Evolutionary conservation across 805 yeast species (phyloP).

Genomic region (Suhomyces tanzawaensis): DNA sequence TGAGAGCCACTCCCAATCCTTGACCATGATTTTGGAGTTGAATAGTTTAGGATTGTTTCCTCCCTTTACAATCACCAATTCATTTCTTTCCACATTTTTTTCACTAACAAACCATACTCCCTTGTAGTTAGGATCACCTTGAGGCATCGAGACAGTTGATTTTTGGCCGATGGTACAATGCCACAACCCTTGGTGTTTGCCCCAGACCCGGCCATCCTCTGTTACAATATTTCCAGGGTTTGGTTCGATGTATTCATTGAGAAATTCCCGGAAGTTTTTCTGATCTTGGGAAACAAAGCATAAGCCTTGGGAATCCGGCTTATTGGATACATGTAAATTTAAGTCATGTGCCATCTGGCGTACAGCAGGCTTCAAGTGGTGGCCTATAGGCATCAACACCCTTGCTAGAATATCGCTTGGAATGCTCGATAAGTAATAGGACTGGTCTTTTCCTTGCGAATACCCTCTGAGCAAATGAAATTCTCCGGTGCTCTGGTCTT

Average conservation of each 20-base stretch:
- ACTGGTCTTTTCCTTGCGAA: constrained; percentile 75
- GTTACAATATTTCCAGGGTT: constrained; percentile 80
- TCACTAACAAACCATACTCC: constrained; percentile 89
- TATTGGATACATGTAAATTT: constrained; percentile 60
- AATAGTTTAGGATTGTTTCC: constrained; percentile 55
- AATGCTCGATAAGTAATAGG: constrained; percentile 81
- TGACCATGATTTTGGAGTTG: constrained; percentile 40
- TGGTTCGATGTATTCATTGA: constrained; percentile 69
- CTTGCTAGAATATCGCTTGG: constrained; percentile 41
- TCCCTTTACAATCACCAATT: constrained; percentile 77
- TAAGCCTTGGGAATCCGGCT: constrained; percentile 91
- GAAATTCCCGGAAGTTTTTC: constrained; percentile 65
- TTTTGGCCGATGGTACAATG: constrained; percentile 93
- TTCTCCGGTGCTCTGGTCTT: constrained; percentile 26
- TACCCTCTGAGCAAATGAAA: constrained; percentile 55
- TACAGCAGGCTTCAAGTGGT: constrained; percentile 69
- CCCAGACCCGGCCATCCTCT: constrained; percentile 72
- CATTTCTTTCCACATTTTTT: constrained; percentile 62
- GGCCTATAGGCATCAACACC: constrained; percentile 79
- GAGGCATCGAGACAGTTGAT: constrained; percentile 80
- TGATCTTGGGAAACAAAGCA: constrained; percentile 77
- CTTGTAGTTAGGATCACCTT: constrained; percentile 67
- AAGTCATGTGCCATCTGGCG: constrained; percentile 60
- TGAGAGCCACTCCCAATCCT: constrained; percentile 48
- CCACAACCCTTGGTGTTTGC: constrained; percentile 86